These are phyloP conservation scores for Fragaria vesca DNA, from an alignment of 306 rosid genomes.

Conservation along the genomic window DNA sequence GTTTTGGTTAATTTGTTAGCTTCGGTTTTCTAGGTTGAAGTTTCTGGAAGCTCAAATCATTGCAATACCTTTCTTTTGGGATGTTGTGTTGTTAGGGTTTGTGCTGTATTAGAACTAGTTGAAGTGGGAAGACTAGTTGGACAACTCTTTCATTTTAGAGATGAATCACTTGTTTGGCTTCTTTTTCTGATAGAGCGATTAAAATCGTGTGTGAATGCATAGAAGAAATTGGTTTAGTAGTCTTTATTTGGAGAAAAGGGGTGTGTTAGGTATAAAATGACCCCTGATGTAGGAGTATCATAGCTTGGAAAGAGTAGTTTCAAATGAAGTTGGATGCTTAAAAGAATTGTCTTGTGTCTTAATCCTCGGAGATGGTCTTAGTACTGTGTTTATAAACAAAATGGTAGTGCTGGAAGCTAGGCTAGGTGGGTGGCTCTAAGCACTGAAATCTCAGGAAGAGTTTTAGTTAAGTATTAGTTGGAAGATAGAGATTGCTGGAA, in stretches of 20 bases:
- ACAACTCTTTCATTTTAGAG: not conserved
- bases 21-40: not conserved
- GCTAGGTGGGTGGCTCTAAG: not conserved
- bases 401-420: not conserved
- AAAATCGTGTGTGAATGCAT: not conserved
- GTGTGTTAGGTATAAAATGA: not conserved
- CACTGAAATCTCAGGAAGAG: not conserved
- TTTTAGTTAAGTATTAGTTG: not conserved
- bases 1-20: not conserved
- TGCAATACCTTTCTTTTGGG: not conserved
- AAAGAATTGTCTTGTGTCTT: not conserved
- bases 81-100: slow-evolving; percentile 16
- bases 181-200: not conserved
- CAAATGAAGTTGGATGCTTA: not conserved
- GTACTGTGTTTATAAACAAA: not conserved
- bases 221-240: not conserved
- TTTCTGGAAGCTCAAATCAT: not conserved
- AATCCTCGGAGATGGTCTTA: not conserved
- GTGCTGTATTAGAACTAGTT: too few relatives aligned
- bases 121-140: not conserved
- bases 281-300: not conserved
- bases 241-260: not conserved
- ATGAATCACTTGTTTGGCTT: not conserved
- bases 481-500: not conserved
- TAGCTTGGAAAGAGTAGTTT: not conserved